Conservation (phyloP, 495 filamentous ascomycete species). For the Trichoderma gamsii region DNA sequence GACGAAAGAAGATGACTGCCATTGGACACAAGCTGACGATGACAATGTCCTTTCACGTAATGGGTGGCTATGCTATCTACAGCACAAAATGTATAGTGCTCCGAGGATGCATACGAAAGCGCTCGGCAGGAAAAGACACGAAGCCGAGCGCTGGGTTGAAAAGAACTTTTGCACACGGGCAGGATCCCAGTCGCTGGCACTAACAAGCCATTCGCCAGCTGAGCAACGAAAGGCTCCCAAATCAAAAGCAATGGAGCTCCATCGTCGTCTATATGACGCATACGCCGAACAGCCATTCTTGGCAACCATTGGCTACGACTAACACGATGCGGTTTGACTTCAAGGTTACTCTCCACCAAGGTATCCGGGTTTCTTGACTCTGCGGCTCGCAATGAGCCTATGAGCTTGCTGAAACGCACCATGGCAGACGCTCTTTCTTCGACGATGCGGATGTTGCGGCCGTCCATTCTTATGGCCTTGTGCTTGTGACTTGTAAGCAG, state of each 20-base stretch:
- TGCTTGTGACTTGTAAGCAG: not conserved
- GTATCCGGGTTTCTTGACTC: no score
- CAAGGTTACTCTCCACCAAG: no score
- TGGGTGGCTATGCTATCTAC: not conserved
- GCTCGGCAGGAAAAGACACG: not conserved
- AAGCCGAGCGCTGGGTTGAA: not conserved
- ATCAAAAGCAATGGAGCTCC: not conserved
- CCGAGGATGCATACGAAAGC: not conserved
- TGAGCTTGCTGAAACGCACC: no score
- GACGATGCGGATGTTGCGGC: not conserved
- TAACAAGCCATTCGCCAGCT: not conserved
- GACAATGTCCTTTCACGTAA: not conserved
- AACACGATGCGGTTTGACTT: no score
- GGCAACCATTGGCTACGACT: no score
- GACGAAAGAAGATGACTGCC: no score
- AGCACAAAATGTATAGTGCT: not conserved
- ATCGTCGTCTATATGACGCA: not conserved
- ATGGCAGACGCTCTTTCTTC: no score
- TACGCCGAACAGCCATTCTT: not conserved
- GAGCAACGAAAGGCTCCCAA: not conserved
- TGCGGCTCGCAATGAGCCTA: no score
- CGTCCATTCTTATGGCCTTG: not conserved
- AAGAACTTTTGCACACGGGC: conserved; percentile 8
- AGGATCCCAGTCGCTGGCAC: not conserved
- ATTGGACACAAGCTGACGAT: not conserved